A percentile compares a stretch with the other conserved stretches of the same genome.
Conservation (phyloP, 2,329 filamentous ascomycete genomes). For the Colletotrichum lupini region DNA sequence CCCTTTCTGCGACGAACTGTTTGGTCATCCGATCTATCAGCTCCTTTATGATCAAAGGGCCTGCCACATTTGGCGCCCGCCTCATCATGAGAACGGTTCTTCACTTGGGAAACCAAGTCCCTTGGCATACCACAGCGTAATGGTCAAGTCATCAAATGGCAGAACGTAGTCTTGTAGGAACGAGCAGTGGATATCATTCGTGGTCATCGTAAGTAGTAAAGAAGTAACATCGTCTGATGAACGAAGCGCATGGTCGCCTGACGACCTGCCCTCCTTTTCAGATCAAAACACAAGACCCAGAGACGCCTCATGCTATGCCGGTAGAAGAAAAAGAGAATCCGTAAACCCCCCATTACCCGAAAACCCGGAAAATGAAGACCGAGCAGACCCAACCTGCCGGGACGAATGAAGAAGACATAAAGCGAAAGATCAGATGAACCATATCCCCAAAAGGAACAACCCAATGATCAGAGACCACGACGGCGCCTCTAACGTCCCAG, state of each 20-base stretch:
- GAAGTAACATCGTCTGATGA: not conserved
- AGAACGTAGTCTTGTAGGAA: not conserved
- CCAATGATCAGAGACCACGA: not conserved
- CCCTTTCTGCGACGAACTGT: not conserved
- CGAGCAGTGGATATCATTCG: not conserved
- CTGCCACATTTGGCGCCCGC: not conserved
- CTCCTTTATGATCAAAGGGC: too few relatives aligned
- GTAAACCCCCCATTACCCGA: not conserved
- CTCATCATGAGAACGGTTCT: not conserved
- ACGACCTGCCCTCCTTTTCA: not conserved
- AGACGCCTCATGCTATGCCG: not conserved
- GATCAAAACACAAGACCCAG: not conserved
- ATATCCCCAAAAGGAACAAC: conserved; percentile 3
- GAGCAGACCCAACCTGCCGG: not conserved
- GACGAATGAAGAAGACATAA: too few relatives aligned
- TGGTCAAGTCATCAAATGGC: not conserved
- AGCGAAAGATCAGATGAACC: conserved; percentile 9
- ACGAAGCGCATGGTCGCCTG: not conserved
- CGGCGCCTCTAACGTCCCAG: not conserved
- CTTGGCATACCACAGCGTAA: not conserved
- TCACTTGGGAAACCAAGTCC: not conserved
- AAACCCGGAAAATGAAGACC: not conserved
- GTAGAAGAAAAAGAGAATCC: not conserved
- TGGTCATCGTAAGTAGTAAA: not conserved
- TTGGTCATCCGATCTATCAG: not conserved